Evolutionary conservation across 202 grass and related monocot genomes (phyloP).

Genomic region (Elaeis oleifera): DNA sequence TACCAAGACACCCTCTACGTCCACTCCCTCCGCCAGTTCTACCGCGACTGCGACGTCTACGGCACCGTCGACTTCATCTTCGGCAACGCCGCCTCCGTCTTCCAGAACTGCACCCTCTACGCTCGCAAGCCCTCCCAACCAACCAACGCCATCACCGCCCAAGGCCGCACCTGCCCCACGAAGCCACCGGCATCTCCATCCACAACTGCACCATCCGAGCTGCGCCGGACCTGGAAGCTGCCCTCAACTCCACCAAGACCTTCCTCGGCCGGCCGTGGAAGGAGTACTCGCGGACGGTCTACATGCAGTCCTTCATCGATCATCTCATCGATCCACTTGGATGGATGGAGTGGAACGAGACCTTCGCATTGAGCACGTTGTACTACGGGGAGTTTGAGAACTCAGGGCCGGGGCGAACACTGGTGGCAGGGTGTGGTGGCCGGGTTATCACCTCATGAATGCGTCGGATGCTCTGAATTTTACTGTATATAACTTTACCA

Average conservation of each 20-base stretch:
- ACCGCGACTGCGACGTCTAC: conserved; percentile 68
- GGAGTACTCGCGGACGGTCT: conserved; percentile 55
- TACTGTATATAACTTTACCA: background rate
- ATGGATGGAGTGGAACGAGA: conserved; percentile 65
- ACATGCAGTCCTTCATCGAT: conserved; percentile 82
- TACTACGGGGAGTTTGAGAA: conserved; percentile 73
- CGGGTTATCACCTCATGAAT: background rate
- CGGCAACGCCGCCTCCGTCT: conserved; percentile 77
- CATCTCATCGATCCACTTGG: conserved; percentile 12
- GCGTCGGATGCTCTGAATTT: background rate
- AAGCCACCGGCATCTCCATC: conserved; percentile 80
- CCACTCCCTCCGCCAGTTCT: conserved; percentile 69
- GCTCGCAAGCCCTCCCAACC: conserved; percentile 49
- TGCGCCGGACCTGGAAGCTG: conserved; percentile 10
- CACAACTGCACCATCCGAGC: conserved; percentile 29
- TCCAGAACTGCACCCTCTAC: conserved; percentile 75
- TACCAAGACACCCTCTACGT: conserved; percentile 90
- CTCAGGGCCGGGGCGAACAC: conserved; percentile 45
- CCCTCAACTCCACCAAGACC: conserved; percentile 12
- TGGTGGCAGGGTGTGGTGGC: conserved; percentile 46
- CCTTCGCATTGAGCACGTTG: conserved; percentile 66
- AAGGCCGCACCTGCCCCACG: conserved; percentile 46
- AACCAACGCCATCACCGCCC: conserved; percentile 60
- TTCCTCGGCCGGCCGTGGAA: conserved; percentile 80
- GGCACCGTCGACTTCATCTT: conserved; percentile 91